Evolutionary conservation across 306 rosid genomes (phyloP), one percentile per base, ranked within the genome.

Genomic region (Vigna reflexopilosa): DNA sequence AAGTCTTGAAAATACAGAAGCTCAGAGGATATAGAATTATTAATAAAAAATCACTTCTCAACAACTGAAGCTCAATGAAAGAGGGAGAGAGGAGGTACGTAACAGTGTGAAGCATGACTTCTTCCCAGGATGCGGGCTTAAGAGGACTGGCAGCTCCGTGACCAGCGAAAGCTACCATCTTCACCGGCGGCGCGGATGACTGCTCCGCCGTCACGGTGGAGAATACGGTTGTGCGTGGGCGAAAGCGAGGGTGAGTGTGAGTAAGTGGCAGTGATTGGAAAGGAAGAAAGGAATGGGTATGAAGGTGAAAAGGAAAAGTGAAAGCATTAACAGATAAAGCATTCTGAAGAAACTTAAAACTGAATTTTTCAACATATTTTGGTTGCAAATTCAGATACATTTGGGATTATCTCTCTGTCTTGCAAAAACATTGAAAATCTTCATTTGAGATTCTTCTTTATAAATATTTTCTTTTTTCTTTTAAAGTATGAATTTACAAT

Each of bases 61-160:
- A 44, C 49, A 3, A 49, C 3, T 5, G 9, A 49, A 49, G 6
- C 19, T 49, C 7, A 48, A 49, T 14, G 54, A 15, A 49, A 49
- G 19, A 15, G 19, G 22, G 3, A 54, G 26, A 4, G 17, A 54
- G 20, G 47, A 77, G 65, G 50, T 55, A 83, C 87, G 83, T 19
- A 71, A 93, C 96, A 9, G 98, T 86, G 77, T 93, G 98, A 68
- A 90, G 91, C 93, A 93, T 89, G 85, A 93, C 96, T 73, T 91
- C 86, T 57, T 88, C 84, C 96, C 98, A 93, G 7, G 92, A 84
- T 2, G 94, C 77, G 55, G 65, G 64, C 77, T 91, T 91, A 4
- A 93, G 79, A 76, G 98, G 98, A 67, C 96, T 93, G 79, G 82
- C 56, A 73, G 86, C 87, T 68, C 90, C 91, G 67, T 88, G 80